phyloP scores from a whole-genome alignment of 345 rosid genomes.

The Lumnitzera racemosa region DNA sequence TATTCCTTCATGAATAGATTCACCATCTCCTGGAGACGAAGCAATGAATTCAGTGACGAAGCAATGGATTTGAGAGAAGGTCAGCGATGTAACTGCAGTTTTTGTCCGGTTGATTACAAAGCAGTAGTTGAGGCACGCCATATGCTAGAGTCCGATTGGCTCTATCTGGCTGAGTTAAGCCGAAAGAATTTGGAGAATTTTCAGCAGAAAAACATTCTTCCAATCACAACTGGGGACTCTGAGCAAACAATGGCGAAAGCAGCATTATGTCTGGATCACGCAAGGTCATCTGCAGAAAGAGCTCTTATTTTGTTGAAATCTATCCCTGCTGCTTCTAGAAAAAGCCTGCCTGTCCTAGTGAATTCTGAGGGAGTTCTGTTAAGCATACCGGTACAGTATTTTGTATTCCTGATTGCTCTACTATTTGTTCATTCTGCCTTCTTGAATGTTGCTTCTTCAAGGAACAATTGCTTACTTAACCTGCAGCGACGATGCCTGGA shows the following conservation, averaged over 20 bases:
- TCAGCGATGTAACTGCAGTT: slow-evolving; percentile 10
- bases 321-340: slow-evolving; percentile 64
- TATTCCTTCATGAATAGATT: slow-evolving; percentile 75
- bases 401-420: not conserved
- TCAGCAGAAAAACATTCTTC: slow-evolving; percentile 9
- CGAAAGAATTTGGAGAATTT: slow-evolving; percentile 17
- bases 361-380: slow-evolving; percentile 41
- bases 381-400: slow-evolving; percentile 59
- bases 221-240: not conserved
- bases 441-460: not conserved
- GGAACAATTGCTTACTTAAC: not conserved
- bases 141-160: slow-evolving; percentile 75
- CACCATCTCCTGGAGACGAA: slow-evolving; percentile 52
- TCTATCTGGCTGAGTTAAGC: slow-evolving; percentile 57
- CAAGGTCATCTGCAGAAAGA: slow-evolving; percentile 35
- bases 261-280: slow-evolving; percentile 19
- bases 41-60: slow-evolving; percentile 10
- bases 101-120: slow-evolving; percentile 23
- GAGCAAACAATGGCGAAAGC: slow-evolving; percentile 12
- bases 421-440: too few species aligned
- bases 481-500: not conserved
- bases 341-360: slow-evolving; percentile 71
- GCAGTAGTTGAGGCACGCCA: slow-evolving; percentile 43
- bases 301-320: slow-evolving; percentile 47
- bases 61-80: slow-evolving; percentile 11